phyloP scores from a whole-genome alignment of 2,329 filamentous ascomycete species.

The Tolypocladium album region DNA sequence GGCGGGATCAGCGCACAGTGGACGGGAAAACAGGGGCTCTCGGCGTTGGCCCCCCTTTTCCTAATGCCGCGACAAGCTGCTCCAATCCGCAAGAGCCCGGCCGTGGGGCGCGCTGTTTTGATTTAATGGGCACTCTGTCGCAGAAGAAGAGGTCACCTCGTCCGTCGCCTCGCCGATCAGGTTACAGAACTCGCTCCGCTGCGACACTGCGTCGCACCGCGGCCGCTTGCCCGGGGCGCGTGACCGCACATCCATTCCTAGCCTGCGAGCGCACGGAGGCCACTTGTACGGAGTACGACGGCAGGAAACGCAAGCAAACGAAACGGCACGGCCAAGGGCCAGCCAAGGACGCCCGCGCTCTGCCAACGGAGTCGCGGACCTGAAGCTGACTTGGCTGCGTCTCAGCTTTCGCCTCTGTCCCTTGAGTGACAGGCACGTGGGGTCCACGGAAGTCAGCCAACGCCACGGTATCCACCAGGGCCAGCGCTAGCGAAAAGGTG shows the following conservation, averaged over 20 bases:
- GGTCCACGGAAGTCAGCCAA: not conserved
- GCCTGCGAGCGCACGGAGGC: not conserved
- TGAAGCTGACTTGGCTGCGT: not conserved
- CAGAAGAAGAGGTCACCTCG: not conserved
- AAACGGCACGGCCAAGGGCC: not conserved
- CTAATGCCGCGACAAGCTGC: not conserved
- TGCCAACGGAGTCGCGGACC: not conserved
- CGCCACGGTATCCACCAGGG: not conserved
- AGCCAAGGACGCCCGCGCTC: not conserved
- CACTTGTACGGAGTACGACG: not conserved
- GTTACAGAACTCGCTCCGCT: not conserved
- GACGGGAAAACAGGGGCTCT: not conserved
- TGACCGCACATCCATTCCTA: not conserved
- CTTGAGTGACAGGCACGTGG: not conserved
- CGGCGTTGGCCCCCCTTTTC: not conserved
- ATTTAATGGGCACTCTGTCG: not conserved
- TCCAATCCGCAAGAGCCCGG: not conserved
- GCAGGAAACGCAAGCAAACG: not conserved
- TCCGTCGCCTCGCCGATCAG: not conserved
- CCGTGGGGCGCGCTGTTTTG: not conserved
- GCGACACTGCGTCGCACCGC: not conserved
- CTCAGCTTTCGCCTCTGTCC: not conserved
- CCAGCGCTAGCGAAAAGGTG: not conserved
- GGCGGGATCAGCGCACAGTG: not conserved
- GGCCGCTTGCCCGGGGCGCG: not conserved